A percentile compares a stretch with the other conserved stretches of the same genome.
Conservation (phyloP, 2,329 filamentous ascomycete species). For the Saccharata proteae region DNA sequence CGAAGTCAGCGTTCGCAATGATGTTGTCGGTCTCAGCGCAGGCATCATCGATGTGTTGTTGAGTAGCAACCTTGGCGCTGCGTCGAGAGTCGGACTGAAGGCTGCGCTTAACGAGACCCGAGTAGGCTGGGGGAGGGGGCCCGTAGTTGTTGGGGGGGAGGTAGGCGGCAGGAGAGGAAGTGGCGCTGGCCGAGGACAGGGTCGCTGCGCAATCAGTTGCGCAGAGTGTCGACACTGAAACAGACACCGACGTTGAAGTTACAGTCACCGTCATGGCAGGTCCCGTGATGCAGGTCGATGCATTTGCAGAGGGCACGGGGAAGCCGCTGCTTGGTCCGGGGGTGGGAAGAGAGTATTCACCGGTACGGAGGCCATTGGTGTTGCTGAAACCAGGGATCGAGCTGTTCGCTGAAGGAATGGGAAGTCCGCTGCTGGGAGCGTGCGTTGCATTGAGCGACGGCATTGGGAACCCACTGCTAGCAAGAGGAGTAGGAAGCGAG, state of each 20-base stretch:
- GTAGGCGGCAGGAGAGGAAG: background rate
- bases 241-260: background rate
- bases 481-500: background rate
- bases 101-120: no score
- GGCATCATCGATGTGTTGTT: constrained; percentile 17
- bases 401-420: constrained; percentile 10
- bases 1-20: constrained; percentile 18
- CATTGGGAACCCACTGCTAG: constrained; percentile 8
- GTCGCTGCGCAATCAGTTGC: background rate
- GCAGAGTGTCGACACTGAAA: no score
- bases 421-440: constrained; percentile 10
- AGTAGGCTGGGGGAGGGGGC: no score
- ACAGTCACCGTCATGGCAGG: no score
- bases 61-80: no score
- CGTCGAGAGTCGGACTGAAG: no score
- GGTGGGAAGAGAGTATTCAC: background rate
- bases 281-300: no score
- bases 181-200: background rate
- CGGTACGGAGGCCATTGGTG: background rate
- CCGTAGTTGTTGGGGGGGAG: no score
- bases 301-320: constrained; percentile 2
- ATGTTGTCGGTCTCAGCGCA: constrained; percentile 16
- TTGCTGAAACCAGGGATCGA: constrained; percentile 11
- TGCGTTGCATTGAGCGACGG: constrained; percentile 11
- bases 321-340: constrained; percentile 1